phyloP scores from a whole-genome alignment of 1,139 yeast genomes.

The Candida mesenterica region DNA sequence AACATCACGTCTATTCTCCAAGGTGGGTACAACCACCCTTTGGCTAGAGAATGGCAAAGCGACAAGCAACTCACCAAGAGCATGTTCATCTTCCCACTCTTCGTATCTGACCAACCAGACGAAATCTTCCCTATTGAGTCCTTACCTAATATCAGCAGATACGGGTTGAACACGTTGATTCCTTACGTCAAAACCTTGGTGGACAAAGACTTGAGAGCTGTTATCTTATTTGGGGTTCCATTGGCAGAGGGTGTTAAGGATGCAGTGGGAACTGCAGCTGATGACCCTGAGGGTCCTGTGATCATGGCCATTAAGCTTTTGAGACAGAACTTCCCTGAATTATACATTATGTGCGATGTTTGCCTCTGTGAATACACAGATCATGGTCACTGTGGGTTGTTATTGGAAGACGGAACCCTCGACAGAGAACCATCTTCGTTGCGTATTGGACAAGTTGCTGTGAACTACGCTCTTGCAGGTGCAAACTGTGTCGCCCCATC shows the following conservation, averaged over 20 bases:
- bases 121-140: constrained; percentile 74
- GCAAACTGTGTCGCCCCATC: constrained; percentile 96
- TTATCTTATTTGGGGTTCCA: constrained; percentile 91
- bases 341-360: constrained; percentile 90
- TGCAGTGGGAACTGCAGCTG: constrained; percentile 83
- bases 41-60: constrained; percentile 87
- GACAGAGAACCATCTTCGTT: constrained; percentile 73
- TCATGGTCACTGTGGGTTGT: constrained; percentile 95
- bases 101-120: constrained; percentile 77
- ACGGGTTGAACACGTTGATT: constrained; percentile 76
- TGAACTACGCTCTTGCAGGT: constrained; percentile 92
- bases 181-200: constrained; percentile 72
- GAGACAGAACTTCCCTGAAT: constrained; percentile 65
- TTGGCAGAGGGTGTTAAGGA: constrained; percentile 74
- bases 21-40: constrained; percentile 92
- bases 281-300: constrained; percentile 95
- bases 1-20: constrained; percentile 77
- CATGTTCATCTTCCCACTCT: constrained; percentile 92
- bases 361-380: constrained; percentile 95
- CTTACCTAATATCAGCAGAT: constrained; percentile 84
- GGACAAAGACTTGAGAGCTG: constrained; percentile 79
- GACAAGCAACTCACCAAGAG: constrained; percentile 78
- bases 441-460: constrained; percentile 92
- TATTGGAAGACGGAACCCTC: constrained; percentile 81
- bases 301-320: constrained; percentile 72